These are phyloP conservation scores for Lodderomyces jiufengensis DNA, from an alignment of 1,139 yeast species.

Conservation along the genomic window DNA sequence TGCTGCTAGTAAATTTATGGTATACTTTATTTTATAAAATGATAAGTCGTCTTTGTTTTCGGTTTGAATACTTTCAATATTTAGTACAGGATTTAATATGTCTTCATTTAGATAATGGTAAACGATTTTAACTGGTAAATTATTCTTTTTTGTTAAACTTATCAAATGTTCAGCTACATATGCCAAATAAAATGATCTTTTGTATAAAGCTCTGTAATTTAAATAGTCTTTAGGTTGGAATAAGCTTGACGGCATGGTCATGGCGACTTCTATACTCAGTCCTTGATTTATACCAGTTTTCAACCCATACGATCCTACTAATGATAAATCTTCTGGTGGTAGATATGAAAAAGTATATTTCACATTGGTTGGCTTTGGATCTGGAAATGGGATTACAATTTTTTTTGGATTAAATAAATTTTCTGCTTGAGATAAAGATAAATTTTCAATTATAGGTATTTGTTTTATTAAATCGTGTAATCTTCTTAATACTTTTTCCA, in stretches of 20 bases:
- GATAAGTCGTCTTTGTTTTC: conserved; percentile 46
- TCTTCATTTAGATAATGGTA: conserved; percentile 66
- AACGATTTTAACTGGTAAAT: conserved; percentile 51
- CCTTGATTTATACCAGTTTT: conserved; percentile 66
- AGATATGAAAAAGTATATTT: conserved; percentile 69
- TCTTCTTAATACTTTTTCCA: conserved; percentile 77
- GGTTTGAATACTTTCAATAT: conserved; percentile 49
- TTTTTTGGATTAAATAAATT: conserved; percentile 42
- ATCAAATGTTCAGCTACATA: conserved; percentile 66
- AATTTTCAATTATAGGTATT: conserved; percentile 52
- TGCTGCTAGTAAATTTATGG: conserved; percentile 69
- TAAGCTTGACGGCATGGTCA: conserved; percentile 73
- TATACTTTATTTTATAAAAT: conserved; percentile 67
- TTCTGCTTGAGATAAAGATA: conserved; percentile 54
- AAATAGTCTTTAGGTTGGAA: conserved; percentile 87
- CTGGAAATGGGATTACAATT: conserved; percentile 78
- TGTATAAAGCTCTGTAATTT: conserved; percentile 85
- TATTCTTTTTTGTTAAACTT: conserved; percentile 49
- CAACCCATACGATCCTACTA: conserved; percentile 87
- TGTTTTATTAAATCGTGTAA: conserved; percentile 66
- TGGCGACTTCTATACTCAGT: conserved; percentile 68
- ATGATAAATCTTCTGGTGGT: conserved; percentile 72
- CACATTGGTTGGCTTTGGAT: conserved; percentile 71
- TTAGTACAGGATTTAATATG: conserved; percentile 59
- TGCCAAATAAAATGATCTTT: conserved; percentile 83